Evolutionary conservation across 768 basidiomycete genomes (phyloP), one percentile per base, ranked within the genome.

Genomic region (Amanita muscaria): DNA sequence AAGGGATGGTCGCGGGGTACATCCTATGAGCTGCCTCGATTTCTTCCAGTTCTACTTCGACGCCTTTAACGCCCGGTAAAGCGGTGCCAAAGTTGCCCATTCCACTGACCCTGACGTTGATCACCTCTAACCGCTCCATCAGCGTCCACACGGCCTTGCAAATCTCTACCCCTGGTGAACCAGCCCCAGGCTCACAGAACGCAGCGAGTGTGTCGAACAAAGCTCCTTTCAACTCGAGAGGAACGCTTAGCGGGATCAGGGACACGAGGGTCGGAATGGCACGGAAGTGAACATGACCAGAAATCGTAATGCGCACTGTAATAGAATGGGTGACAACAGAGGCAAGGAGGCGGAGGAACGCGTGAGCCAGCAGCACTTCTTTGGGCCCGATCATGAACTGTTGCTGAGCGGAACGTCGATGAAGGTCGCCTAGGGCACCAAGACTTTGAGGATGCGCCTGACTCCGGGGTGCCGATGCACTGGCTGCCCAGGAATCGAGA

Each of bases 1-100:
- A 94, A 0, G 93, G 83, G 16, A 88, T 82, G 0, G 93, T 94
- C 6, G 88, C 76, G 0, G 93, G 91, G 61, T 94, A 98, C 45
- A 83, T 56, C 59, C 76, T 76, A 57, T 83, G 77, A 3, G 73
- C 70, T 11, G 86, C 68, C 62, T 98, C 94, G 42, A 92, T 78
- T 52, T 90, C 83, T 52, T 92, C 90, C 50, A 97, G 64, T 58
- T 94, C 90, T 4, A 85, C 74, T 51, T 93, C 82, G 3, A 91
- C 81, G 0, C 92, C 90, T 56, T 82, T 84, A 9, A 75, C 74
- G 16, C 80, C 69, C 3, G 76, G 68, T 5, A 83, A 56, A 33
- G 70, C 60, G 19, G 66, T 54, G 12, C 70, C 67, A 11, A 68
- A 65, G 3, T 71, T 64, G 16, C 65, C 59, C 1, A 59, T 48